Base-by-base conservation (phyloP, 2,329 filamentous ascomycete species). In the Emergomyces pasteurianus region DNA sequence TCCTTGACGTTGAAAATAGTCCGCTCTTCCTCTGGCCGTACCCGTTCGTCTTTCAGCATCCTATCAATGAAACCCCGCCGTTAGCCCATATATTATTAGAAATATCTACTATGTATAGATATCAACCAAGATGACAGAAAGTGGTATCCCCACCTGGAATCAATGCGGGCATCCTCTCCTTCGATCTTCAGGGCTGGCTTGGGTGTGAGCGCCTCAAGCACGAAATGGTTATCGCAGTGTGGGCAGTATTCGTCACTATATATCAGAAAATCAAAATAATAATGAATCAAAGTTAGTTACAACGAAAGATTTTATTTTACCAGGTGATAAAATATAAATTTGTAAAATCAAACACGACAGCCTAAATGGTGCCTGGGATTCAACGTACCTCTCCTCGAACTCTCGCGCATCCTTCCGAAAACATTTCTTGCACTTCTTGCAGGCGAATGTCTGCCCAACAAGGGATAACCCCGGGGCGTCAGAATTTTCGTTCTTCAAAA, bases 391-490 rank as follows among this genome's bases (percentile, higher is more conserved):
- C 68, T 99, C 94, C 68, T 99, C 94, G 69, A 96, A 96, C 73
- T 96, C 89, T 65, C 84, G 79, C 53, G 88, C 88, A 70, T 99
- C 90, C 74, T 97, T 99, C 67, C 94, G 88, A 80, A 99, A 99
- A 76, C 87, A 92, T 78, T 99, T 99, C 68, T 88, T 92, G 85
- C 94, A 99, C 79, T 99, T 99, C 71, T 99, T 99, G 83, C 94
- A 99, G 58, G 90, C 90, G 71, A 99, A 97, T 43, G 80, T 83
- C 74, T 77, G 56, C 4, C 18, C 31, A 14, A 28, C 10, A 16
- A 10, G 49, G 23, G 31, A 10, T 34, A 23, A 18, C 18, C 18
- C 21, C 26, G 10, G 21, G 4, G 12, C 8, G 34, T 49, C 38
- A 57, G 26, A 40, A 54, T 16, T 8, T 36, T 36, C 34, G 34